Conservation (phyloP, 2,329 filamentous ascomycete species). For the Cercospora beticola region DNA sequence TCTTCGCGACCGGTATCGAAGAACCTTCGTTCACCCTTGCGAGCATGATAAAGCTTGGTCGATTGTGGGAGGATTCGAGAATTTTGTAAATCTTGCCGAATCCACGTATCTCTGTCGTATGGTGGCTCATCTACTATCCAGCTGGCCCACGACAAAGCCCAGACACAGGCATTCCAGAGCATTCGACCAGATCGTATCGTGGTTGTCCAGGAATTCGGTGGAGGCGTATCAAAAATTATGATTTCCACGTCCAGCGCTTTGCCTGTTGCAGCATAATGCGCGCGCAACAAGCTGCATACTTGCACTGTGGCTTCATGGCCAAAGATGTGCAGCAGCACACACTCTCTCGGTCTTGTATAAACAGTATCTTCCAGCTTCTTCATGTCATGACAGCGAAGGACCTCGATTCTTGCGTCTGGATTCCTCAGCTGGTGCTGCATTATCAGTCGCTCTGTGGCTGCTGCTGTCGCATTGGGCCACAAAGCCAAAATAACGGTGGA, state of each 20-base stretch:
- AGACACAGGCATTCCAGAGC: background rate
- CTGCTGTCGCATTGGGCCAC: constrained; percentile 5
- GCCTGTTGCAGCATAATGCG: constrained; percentile 3
- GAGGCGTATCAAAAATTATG: constrained; percentile 14
- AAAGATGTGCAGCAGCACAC: constrained; percentile 9
- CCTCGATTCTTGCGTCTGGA: constrained; percentile 6
- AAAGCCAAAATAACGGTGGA: constrained; percentile 10
- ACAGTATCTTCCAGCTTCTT: background rate
- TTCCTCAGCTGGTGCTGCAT: background rate
- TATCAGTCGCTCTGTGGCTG: background rate
- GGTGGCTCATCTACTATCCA: background rate
- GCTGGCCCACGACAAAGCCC: background rate
- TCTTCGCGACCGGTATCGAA: background rate
- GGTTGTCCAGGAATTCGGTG: background rate
- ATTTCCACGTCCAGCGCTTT: constrained; percentile 9
- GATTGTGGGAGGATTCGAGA: constrained; percentile 3
- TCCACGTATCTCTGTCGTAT: constrained; percentile 13
- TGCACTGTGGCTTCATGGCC: constrained; percentile 7
- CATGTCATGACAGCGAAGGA: background rate
- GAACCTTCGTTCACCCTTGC: background rate
- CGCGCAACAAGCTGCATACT: constrained; percentile 12
- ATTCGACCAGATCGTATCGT: constrained; percentile 4
- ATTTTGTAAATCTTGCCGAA: constrained; percentile 6
- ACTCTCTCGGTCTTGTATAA: background rate
- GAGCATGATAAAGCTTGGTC: background rate